These are phyloP conservation scores for Sclerotinia sclerotiorum DNA, from an alignment of 2,329 filamentous ascomycete species.

Conservation along the genomic window DNA sequence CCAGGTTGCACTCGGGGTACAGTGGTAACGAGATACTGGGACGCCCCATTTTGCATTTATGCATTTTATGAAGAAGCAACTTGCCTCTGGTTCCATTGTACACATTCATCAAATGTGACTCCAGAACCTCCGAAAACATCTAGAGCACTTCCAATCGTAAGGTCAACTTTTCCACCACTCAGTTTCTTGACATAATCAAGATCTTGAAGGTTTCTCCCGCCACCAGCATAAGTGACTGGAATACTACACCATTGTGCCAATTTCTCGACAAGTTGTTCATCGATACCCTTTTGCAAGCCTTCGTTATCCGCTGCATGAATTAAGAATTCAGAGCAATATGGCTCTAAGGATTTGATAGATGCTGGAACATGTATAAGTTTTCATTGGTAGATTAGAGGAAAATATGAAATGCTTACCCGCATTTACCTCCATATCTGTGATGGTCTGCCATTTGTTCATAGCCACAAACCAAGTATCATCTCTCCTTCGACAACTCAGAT, in stretches of 20 bases:
- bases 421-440: slow-evolving; percentile 93
- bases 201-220: slow-evolving; percentile 80
- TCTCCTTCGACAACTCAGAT: slow-evolving; percentile 83
- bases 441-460: slow-evolving; percentile 98
- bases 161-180: slow-evolving; percentile 78
- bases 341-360: slow-evolving; percentile 76
- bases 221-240: slow-evolving; percentile 94
- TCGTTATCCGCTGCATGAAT: slow-evolving; percentile 98
- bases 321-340: slow-evolving; percentile 93
- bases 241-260: slow-evolving; percentile 85
- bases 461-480: slow-evolving; percentile 86
- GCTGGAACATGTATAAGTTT: slow-evolving; percentile 51
- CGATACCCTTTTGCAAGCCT: slow-evolving; percentile 86
- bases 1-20: background rate
- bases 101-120: slow-evolving; percentile 85
- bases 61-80: slow-evolving; percentile 25
- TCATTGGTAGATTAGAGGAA: background rate
- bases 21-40: background rate
- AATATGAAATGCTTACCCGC: slow-evolving; percentile 57
- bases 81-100: slow-evolving; percentile 73
- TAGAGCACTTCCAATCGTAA: slow-evolving; percentile 94
- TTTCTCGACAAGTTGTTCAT: slow-evolving; percentile 75
- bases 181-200: slow-evolving; percentile 77
- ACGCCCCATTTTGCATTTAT: slow-evolving; percentile 4
- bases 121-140: slow-evolving; percentile 92